Base-by-base conservation (phyloP, 2,329 filamentous ascomycete species). In the Neopestalotiopsis clavispora region DNA sequence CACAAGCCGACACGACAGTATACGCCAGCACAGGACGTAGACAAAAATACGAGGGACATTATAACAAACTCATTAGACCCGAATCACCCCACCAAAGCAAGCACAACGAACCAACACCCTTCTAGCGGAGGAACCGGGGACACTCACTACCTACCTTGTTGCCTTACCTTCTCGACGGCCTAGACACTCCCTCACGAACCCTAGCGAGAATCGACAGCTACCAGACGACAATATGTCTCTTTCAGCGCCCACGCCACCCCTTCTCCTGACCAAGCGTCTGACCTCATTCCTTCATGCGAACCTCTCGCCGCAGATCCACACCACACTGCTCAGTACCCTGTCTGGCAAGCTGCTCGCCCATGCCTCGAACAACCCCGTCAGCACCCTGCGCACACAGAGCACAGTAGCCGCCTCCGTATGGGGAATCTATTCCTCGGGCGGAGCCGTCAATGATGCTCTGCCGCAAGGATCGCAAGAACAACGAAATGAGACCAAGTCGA, bases 221-320 rank as follows among this genome's bases (percentile, higher is more conserved):
- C 60, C 63, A 57, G 23, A 59, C 30, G 30, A 34, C 57, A 17
- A 34, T 10, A 75, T 77, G 72, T 74, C 74, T 34, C 71, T 74
- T 52, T 71, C 77, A 23, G 72, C 80, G 64, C 82, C 84, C 30
- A 84, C 85, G 49, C 86, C 87, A 49, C 87, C 87, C 32, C 83
- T 90, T 69, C 84, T 94, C 80, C 84, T 94, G 70, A 90, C 87
- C 45, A 91, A 90, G 78, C 88, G 88, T 70, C 85, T 91, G 72
- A 89, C 88, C 34, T 81, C 85, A 69, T 91, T 91, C 78, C 86
- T 91, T 61, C 83, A 85, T 75, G 80, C 85, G 70, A 88, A 89
- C 77, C 86, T 89, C 71, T 86, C 86, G 7, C 77, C 87, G 4
- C 82, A 86, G 69, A 82, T 91, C 40, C 87, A 88, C 70, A 89